These are phyloP conservation scores for Monosporozyma yasuniensis DNA, from an alignment of 805 yeast genomes.

Conservation along the genomic window DNA sequence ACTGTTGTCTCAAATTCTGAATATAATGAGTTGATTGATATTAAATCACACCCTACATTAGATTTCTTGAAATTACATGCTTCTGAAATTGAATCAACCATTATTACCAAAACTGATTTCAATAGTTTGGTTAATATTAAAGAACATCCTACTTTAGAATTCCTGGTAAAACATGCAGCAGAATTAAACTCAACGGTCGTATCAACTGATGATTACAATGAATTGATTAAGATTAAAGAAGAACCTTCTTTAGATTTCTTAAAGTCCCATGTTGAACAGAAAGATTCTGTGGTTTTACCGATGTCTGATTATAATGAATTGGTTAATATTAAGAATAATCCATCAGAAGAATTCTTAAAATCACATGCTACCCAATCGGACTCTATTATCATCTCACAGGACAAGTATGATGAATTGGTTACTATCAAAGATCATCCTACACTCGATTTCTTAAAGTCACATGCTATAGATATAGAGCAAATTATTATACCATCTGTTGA, in stretches of 20 bases:
- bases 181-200: neutral
- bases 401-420: slow-evolving; percentile 1
- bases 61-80: slow-evolving; percentile 5
- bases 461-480: neutral
- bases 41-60: slow-evolving; percentile 2
- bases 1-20: neutral
- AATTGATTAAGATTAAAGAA: neutral
- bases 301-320: slow-evolving; percentile 9
- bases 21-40: neutral
- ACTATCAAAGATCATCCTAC: neutral
- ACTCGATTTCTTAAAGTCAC: neutral
- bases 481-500: slow-evolving; percentile 11
- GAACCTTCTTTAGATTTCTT: neutral
- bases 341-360: slow-evolving; percentile 2
- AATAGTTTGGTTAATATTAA: neutral
- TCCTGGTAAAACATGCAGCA: neutral
- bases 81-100: neutral
- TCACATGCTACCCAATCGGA: neutral
- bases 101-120: slow-evolving; percentile 8
- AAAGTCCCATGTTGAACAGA: neutral
- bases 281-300: slow-evolving; percentile 8
- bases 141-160: slow-evolving; percentile 9
- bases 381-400: neutral
- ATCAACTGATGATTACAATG: slow-evolving; percentile 2
- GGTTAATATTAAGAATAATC: slow-evolving; percentile 3